Evolutionary conservation across 805 yeast species (phyloP).

Genomic region (Wickerhamiella spandovensis): DNA sequence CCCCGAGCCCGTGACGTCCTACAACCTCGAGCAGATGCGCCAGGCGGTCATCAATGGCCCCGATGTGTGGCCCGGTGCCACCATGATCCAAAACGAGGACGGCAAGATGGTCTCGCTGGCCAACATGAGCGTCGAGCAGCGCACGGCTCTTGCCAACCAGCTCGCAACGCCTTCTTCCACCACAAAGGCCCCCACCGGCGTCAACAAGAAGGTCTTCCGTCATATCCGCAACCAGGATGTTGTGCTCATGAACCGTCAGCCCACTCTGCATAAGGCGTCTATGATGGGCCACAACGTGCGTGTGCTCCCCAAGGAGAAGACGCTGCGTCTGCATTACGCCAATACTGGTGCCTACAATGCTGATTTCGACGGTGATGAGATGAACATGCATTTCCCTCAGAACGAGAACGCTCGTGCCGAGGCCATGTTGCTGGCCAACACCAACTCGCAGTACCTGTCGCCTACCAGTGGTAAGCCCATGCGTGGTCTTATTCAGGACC

Average conservation of each 20-base stretch:
- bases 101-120: conserved; percentile 69
- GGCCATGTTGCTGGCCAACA: conserved; percentile 87
- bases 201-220: conserved; percentile 86
- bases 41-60: conserved; percentile 97
- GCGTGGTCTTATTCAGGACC: conserved; percentile 98
- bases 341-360: conserved; percentile 98
- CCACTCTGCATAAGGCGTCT: conserved; percentile 96
- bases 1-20: conserved; percentile 94
- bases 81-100: conserved; percentile 90
- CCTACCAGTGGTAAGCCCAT: conserved; percentile 98
- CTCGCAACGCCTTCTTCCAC: conserved; percentile 62
- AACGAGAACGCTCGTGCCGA: conserved; percentile 95
- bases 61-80: conserved; percentile 97
- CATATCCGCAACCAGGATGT: conserved; percentile 92
- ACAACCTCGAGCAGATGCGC: conserved; percentile 80
- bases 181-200: conserved; percentile 21
- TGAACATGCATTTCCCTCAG: conserved; percentile 99
- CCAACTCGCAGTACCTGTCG: conserved; percentile 93
- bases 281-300: conserved; percentile 99
- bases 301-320: conserved; percentile 94
- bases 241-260: conserved; percentile 97
- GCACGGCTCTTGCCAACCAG: conserved; percentile 91
- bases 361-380: conserved; percentile 98
- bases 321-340: conserved; percentile 92
- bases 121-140: conserved; percentile 85